These are phyloP conservation scores for Patellifolia procumbens DNA, from an alignment of 179 eudicot genomes.

Conservation along the genomic window DNA sequence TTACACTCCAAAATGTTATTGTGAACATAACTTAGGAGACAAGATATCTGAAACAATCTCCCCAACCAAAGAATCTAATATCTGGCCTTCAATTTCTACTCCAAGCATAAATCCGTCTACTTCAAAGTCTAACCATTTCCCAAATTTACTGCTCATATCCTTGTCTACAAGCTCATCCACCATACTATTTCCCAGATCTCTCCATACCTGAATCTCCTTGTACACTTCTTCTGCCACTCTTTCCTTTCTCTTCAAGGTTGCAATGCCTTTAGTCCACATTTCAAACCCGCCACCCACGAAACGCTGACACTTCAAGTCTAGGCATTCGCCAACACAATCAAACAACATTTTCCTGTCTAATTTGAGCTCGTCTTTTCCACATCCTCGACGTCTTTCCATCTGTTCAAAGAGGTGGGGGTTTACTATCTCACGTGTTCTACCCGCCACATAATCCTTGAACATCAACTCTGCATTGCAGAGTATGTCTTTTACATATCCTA, in stretches of 20 bases:
- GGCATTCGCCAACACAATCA: slow-evolving; percentile 74
- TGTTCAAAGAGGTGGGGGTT: slow-evolving; percentile 53
- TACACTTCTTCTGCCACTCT: slow-evolving; percentile 66
- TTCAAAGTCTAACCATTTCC: slow-evolving; percentile 79
- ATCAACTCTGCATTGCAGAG: slow-evolving; percentile 45
- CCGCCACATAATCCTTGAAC: slow-evolving; percentile 48
- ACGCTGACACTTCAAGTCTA: slow-evolving; percentile 62
- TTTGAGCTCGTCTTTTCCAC: slow-evolving; percentile 27
- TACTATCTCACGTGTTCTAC: slow-evolving; percentile 47
- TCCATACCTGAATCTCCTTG: slow-evolving; percentile 72
- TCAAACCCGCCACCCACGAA: slow-evolving; percentile 50
- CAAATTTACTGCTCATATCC: slow-evolving; percentile 74
- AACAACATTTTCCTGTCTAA: slow-evolving; percentile 55
- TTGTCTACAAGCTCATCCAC: slow-evolving; percentile 92
- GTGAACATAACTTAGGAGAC: slow-evolving; percentile 8
- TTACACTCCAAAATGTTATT: slow-evolving; percentile 19
- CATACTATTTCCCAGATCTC: slow-evolving; percentile 56
- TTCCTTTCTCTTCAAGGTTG: slow-evolving; percentile 58
- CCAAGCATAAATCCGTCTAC: slow-evolving; percentile 73
- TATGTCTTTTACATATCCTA: slow-evolving; percentile 44
- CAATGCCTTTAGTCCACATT: slow-evolving; percentile 57
- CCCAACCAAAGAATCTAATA: slow-evolving; percentile 62
- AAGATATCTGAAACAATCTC: slow-evolving; percentile 71
- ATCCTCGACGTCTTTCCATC: slow-evolving; percentile 40
- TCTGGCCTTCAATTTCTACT: slow-evolving; percentile 57